Conservation (phyloP, 495 filamentous ascomycete species). For the Paragyromitra xinjiangensis region DNA sequence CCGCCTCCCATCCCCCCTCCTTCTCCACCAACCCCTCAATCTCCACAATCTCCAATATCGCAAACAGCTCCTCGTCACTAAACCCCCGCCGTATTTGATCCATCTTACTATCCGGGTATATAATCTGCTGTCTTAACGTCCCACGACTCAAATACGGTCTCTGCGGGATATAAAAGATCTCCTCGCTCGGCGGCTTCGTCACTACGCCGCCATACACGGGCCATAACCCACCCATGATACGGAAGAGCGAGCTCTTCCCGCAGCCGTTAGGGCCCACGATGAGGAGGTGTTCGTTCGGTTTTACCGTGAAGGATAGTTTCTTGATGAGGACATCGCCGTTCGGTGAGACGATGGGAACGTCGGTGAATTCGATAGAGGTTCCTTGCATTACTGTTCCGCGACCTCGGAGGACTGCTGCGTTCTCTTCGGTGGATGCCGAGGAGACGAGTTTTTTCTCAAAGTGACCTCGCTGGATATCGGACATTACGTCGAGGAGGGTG, state of each 20-base stretch:
- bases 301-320: slow-evolving; percentile 83
- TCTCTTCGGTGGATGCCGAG: slow-evolving; percentile 77
- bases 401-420: slow-evolving; percentile 78
- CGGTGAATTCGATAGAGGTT: slow-evolving; percentile 81
- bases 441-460: slow-evolving; percentile 97
- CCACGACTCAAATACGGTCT: slow-evolving; percentile 91
- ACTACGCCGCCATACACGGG: slow-evolving; percentile 97
- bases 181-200: slow-evolving; percentile 82
- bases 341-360: slow-evolving; percentile 96
- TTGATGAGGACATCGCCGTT: slow-evolving; percentile 91
- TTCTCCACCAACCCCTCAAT: slow-evolving; percentile 85
- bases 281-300: slow-evolving; percentile 85
- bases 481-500: slow-evolving; percentile 89
- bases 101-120: slow-evolving; percentile 88
- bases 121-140: slow-evolving; percentile 91
- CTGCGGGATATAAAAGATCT: slow-evolving; percentile 99
- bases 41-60: slow-evolving; percentile 78
- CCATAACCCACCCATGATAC: slow-evolving; percentile 96
- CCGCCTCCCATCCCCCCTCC: slow-evolving; percentile 87
- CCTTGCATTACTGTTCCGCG: slow-evolving; percentile 81
- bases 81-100: slow-evolving; percentile 86
- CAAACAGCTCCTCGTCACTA: slow-evolving; percentile 80
- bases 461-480: slow-evolving; percentile 84
- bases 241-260: slow-evolving; percentile 93
- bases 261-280: slow-evolving; percentile 98